A percentile compares a stretch with the other conserved stretches of the same genome.
These are phyloP conservation scores for Gossypium sturtianum DNA, from an alignment of 345 rosid genomes.

Conservation along the genomic window DNA sequence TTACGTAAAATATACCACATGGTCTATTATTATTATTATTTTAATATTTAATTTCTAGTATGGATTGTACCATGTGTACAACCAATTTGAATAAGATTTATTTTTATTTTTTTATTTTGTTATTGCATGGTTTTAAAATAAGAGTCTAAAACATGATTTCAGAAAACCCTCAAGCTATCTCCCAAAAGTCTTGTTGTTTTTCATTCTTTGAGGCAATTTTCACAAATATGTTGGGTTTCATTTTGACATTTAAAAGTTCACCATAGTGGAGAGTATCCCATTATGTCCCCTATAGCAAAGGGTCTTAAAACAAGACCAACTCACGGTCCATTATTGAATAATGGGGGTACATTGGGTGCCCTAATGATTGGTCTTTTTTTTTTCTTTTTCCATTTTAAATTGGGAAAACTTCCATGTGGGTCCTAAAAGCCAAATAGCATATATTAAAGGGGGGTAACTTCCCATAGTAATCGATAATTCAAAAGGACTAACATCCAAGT, in stretches of 20 bases:
- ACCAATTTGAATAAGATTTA: no score
- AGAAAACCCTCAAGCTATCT: background rate
- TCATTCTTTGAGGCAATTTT: background rate
- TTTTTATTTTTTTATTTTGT: no score
- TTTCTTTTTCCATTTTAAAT: background rate
- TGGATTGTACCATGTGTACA: background rate
- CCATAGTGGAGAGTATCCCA: background rate
- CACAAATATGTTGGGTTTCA: background rate
- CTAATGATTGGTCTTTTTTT: conserved; percentile 8
- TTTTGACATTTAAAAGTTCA: background rate
- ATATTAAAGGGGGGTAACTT: background rate
- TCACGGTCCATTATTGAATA: conserved; percentile 1
- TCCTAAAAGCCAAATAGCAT: conserved; percentile 3
- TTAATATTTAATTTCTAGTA: background rate
- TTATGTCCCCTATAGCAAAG: background rate
- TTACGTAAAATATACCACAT: background rate
- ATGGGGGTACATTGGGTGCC: background rate
- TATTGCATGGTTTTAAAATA: background rate
- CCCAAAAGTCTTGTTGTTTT: background rate
- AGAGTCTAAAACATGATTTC: conserved; percentile 10
- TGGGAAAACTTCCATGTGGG: background rate
- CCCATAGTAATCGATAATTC: background rate
- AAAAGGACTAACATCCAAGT: background rate
- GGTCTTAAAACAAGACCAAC: background rate
- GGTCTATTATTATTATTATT: background rate